Percentiles rank a stretch among this genome's conserved stretches.
Conservation (phyloP, 2,329 filamentous ascomycete species). For the Ceratocystis destructans region DNA sequence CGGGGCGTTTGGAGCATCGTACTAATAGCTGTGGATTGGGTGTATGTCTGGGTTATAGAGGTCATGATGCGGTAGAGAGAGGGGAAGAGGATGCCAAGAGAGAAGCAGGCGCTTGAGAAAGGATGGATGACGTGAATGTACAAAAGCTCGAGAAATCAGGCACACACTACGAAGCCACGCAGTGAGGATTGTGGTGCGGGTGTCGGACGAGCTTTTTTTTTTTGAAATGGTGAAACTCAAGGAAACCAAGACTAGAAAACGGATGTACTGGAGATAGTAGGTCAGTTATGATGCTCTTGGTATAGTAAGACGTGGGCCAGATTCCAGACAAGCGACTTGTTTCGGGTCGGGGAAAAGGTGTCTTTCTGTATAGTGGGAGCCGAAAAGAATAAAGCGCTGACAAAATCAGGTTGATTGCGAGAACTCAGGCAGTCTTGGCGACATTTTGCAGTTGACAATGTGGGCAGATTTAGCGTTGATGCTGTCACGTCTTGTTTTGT, state of each 20-base stretch:
- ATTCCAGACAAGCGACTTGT: neutral
- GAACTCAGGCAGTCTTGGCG: neutral
- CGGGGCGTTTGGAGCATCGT: constrained; percentile 65
- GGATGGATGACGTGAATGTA: neutral
- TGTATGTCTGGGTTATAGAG: constrained; percentile 69
- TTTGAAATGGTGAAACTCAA: no score
- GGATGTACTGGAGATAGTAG: neutral
- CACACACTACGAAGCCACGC: neutral
- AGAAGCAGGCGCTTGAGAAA: neutral
- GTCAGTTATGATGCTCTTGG: neutral
- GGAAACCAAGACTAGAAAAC: neutral
- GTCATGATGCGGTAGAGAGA: constrained; percentile 44
- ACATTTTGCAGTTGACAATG: neutral
- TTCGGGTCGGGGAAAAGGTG: neutral
- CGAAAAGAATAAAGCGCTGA: neutral
- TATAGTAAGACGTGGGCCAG: neutral
- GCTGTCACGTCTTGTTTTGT: neutral
- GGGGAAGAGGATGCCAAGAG: neutral
- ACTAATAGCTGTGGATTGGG: constrained; percentile 54
- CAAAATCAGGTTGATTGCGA: neutral
- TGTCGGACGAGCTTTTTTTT: no score
- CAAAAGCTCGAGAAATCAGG: neutral
- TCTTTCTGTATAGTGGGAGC: neutral
- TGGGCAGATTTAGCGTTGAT: neutral
- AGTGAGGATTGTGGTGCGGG: neutral